Conservation (phyloP, 108 stramenopile species). For the Mayamaea pseudoterrestris region DNA sequence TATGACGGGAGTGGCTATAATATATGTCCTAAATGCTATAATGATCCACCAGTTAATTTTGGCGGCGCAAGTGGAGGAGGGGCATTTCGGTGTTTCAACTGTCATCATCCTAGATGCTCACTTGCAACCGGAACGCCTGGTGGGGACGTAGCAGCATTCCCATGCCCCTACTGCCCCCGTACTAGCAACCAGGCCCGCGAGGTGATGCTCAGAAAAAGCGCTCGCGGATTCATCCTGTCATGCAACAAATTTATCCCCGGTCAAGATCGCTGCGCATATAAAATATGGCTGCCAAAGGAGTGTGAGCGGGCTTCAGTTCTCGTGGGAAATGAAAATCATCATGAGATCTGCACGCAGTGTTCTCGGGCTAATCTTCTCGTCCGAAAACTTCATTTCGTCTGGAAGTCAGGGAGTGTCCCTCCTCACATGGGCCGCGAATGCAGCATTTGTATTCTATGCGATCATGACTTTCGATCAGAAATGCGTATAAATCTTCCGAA, state of each 20-base stretch:
- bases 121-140: slow-evolving; percentile 55
- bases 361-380: slow-evolving; percentile 28
- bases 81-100: slow-evolving; percentile 63
- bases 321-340: slow-evolving; percentile 17
- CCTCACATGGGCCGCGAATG: slow-evolving; percentile 51
- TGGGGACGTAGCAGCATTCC: slow-evolving; percentile 51
- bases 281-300: slow-evolving; percentile 59
- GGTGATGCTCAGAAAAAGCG: slow-evolving; percentile 30
- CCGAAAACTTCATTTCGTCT: slow-evolving; percentile 46
- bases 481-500: slow-evolving; percentile 51
- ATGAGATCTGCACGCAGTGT: slow-evolving; percentile 34
- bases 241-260: slow-evolving; percentile 45
- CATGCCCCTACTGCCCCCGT: slow-evolving; percentile 65
- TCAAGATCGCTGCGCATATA: slow-evolving; percentile 39
- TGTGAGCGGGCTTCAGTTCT: slow-evolving; percentile 35
- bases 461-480: slow-evolving; percentile 49
- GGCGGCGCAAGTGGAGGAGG: slow-evolving; percentile 36
- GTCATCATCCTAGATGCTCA: slow-evolving; percentile 55
- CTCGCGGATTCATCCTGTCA: slow-evolving; percentile 39
- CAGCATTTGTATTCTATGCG: slow-evolving; percentile 63
- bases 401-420: slow-evolving; percentile 75
- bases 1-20: slow-evolving; percentile 51
- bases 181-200: background rate
- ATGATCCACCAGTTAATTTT: slow-evolving; percentile 54
- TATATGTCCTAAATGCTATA: slow-evolving; percentile 72